Conservation (phyloP, 2,329 filamentous ascomycete genomes). For the Colletotrichum spinosum region DNA sequence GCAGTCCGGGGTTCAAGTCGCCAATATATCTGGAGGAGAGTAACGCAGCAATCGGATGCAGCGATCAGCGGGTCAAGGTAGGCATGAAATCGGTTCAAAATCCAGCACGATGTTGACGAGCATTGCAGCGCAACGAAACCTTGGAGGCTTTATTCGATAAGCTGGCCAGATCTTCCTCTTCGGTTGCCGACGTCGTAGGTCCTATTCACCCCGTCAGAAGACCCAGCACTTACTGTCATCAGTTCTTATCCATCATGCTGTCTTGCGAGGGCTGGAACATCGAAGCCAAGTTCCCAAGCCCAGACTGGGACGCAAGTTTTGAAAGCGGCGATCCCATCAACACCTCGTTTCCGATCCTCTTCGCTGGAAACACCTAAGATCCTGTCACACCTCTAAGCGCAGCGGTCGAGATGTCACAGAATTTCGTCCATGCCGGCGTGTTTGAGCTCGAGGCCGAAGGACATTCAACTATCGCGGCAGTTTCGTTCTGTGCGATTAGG, state of each 20-base stretch:
- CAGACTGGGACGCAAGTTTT: constrained; percentile 43
- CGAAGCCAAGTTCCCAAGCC: constrained; percentile 45
- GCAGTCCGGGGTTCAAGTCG: constrained; percentile 19
- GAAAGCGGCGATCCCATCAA: constrained; percentile 41
- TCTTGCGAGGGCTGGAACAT: constrained; percentile 50
- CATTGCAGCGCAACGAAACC: constrained; percentile 45
- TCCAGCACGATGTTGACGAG: background rate
- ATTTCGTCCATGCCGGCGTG: constrained; percentile 51
- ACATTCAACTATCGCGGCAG: constrained; percentile 50
- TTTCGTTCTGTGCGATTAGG: constrained; percentile 49
- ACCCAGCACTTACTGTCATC: constrained; percentile 11
- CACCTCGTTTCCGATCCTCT: constrained; percentile 66
- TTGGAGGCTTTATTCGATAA: constrained; percentile 45
- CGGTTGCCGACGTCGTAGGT: constrained; percentile 52
- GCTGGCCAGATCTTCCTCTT: constrained; percentile 44
- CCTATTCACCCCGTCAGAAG: too few relatives aligned
- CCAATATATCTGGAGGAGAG: constrained; percentile 29
- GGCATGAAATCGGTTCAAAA: background rate
- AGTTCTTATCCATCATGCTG: constrained; percentile 48
- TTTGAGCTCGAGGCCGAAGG: constrained; percentile 51
- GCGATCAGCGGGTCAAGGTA: constrained; percentile 46
- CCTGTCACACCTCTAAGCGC: constrained; percentile 68
- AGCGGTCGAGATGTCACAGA: constrained; percentile 54
- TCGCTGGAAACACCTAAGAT: constrained; percentile 67
- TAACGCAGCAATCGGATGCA: constrained; percentile 43